Conservation (phyloP, 495 filamentous ascomycete genomes). For the Hypoxylon lienhwacheense region DNA sequence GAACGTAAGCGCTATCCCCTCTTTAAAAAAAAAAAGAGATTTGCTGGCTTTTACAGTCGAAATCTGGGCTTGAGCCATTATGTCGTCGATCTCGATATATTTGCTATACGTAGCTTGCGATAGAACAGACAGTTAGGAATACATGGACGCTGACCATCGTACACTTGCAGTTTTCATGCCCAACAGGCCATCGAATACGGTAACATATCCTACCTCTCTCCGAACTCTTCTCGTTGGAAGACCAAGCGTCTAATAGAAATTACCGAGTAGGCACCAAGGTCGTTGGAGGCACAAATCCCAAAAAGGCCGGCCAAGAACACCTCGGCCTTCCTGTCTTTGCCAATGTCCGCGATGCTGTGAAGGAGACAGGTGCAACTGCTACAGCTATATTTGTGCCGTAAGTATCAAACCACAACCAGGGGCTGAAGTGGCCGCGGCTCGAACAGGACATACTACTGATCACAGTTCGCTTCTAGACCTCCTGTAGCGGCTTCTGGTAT, state of each 20-base stretch:
- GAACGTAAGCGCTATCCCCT: constrained; percentile 71
- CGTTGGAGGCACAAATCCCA: constrained; percentile 97
- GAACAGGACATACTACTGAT: constrained; percentile 5
- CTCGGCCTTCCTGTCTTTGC: constrained; percentile 92
- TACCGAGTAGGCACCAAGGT: constrained; percentile 79
- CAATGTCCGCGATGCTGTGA: constrained; percentile 84
- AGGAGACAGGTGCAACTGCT: constrained; percentile 85
- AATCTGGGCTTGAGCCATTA: constrained; percentile 2
- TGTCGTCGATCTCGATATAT: constrained; percentile 14
- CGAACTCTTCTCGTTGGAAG: neutral
- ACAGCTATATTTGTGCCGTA: constrained; percentile 98
- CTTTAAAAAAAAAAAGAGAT: neutral
- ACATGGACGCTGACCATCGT: neutral
- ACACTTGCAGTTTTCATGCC: constrained; percentile 79
- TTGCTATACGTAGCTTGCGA: constrained; percentile 2
- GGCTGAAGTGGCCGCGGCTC: neutral
- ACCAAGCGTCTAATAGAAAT: constrained; percentile 42
- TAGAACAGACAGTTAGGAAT: constrained; percentile 1
- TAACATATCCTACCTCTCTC: constrained; percentile 46
- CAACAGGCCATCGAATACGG: constrained; percentile 97
- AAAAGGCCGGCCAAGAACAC: constrained; percentile 91
- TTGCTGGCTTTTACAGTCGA: neutral
- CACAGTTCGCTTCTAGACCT: constrained; percentile 55
- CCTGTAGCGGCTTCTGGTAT: constrained; percentile 91
- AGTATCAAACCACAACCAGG: constrained; percentile 32